Evolutionary conservation across 495 filamentous ascomycete species (phyloP).

Genomic region (Lentithecium fluviatile): DNA sequence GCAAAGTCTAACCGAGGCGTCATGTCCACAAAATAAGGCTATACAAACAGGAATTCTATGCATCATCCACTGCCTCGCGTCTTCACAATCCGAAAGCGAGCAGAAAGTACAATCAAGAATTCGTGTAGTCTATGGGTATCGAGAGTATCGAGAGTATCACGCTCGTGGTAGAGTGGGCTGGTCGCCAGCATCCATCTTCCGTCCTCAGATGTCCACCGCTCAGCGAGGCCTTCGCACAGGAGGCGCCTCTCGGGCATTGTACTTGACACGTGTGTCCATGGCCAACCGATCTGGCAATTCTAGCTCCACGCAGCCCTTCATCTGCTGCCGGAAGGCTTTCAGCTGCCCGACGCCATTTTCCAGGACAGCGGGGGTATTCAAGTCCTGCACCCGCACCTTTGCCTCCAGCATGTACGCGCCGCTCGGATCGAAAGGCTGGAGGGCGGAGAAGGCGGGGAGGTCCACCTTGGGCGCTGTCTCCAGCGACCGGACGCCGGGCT

Average conservation of each 20-base stretch:
- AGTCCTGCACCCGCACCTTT: conserved; percentile 45
- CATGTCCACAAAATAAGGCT: no score
- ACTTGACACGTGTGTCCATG: conserved; percentile 62
- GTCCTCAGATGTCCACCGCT: neutral
- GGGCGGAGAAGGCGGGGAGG: conserved; percentile 45
- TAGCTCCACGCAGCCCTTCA: conserved; percentile 65
- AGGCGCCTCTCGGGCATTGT: conserved; percentile 7
- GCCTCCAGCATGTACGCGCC: conserved; percentile 47
- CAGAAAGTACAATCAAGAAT: no score
- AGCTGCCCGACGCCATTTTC: conserved; percentile 59
- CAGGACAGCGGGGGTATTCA: conserved; percentile 44
- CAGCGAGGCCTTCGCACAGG: neutral
- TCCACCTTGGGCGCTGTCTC: conserved; percentile 40
- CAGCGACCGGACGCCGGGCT: conserved; percentile 17
- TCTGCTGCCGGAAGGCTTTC: conserved; percentile 57
- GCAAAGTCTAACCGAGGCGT: no score
- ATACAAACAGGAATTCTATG: no score
- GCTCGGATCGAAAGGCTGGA: conserved; percentile 40
- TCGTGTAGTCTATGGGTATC: no score
- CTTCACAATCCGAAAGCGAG: no score
- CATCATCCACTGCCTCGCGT: no score
- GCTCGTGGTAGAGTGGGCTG: no score
- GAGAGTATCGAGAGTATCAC: no score
- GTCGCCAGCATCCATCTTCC: no score
- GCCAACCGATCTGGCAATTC: conserved; percentile 62